phyloP scores from a whole-genome alignment of 805 yeast species.

The Lachancea sp. region DNA sequence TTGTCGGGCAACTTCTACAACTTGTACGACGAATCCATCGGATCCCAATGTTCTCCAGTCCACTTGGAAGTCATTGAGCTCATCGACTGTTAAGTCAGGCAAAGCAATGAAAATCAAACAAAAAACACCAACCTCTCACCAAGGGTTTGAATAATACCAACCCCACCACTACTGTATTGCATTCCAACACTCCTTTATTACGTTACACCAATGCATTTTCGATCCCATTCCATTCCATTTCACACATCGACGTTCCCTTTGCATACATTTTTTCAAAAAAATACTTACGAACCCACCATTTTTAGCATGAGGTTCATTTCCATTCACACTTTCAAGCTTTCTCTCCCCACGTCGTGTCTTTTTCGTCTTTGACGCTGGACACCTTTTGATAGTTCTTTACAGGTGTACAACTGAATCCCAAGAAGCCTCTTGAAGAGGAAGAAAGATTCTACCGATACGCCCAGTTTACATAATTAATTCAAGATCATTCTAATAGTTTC shows the following conservation, averaged over 20 bases:
- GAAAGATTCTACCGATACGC: neutral
- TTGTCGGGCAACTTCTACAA: slow-evolving; percentile 72
- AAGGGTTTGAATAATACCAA: neutral
- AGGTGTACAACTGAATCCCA: neutral
- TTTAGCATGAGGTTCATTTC: no score
- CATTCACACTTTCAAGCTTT: neutral
- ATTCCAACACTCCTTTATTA: slow-evolving; percentile 4
- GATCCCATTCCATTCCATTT: no score
- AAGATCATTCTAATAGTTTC: neutral
- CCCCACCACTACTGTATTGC: neutral
- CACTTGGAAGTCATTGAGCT: slow-evolving; percentile 54
- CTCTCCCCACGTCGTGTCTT: neutral
- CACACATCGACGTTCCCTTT: slow-evolving; percentile 8
- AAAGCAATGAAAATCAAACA: no score
- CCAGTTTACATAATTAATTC: neutral
- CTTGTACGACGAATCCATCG: slow-evolving; percentile 60
- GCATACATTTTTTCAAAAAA: neutral
- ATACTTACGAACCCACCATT: no score
- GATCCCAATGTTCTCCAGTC: slow-evolving; percentile 57
- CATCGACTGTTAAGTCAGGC: slow-evolving; percentile 40
- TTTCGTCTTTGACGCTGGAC: neutral
- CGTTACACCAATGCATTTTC: slow-evolving; percentile 6
- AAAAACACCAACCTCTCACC: neutral
- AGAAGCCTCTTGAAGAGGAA: neutral
- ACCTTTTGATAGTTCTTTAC: neutral